Evolutionary conservation across 75 land plant species (phyloP).

Genomic region (Selaginella moellendorffii): DNA sequence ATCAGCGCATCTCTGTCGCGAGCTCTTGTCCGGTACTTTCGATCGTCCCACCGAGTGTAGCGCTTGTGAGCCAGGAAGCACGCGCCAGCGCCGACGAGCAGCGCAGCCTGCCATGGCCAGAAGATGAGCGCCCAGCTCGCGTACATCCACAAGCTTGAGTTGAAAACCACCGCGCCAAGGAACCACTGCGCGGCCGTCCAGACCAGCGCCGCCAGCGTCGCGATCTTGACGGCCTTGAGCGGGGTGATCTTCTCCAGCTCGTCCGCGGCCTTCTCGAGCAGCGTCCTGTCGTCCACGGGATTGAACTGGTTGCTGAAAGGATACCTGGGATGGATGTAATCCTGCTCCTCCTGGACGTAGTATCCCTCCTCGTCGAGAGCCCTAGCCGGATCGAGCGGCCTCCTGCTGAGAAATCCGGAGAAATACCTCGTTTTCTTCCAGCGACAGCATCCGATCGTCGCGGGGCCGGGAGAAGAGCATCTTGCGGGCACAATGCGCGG

Average conservation of each 20-base stretch:
- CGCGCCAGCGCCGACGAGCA: constrained; percentile 29
- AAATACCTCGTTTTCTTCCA: background rate
- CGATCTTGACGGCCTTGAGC: constrained; percentile 10
- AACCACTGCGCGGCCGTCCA: constrained; percentile 3
- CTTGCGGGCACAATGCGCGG: background rate
- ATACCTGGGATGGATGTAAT: background rate
- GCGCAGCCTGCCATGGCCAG: constrained; percentile 66
- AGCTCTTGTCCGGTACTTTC: constrained; percentile 33
- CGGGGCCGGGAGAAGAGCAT: constrained; percentile 5
- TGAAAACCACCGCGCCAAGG: constrained; percentile 5
- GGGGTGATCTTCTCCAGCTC: constrained; percentile 10
- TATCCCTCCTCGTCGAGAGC: background rate
- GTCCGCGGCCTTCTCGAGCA: constrained; percentile 9
- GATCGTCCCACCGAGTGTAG: background rate
- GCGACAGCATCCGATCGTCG: constrained; percentile 19
- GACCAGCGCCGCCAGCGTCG: background rate
- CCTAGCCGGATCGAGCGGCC: constrained; percentile 7
- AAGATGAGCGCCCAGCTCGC: constrained; percentile 65
- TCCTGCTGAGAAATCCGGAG: background rate
- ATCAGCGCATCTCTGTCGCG: constrained; percentile 38
- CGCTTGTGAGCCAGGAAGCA: constrained; percentile 22
- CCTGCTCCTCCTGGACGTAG: background rate
- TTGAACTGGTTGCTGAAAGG: constrained; percentile 8
- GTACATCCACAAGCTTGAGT: constrained; percentile 42
- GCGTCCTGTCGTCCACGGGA: constrained; percentile 15